Evolutionary conservation across 2,329 filamentous ascomycete species (phyloP), one percentile per base, ranked within the genome.

Genomic region (Incumbomyces delicatus): DNA sequence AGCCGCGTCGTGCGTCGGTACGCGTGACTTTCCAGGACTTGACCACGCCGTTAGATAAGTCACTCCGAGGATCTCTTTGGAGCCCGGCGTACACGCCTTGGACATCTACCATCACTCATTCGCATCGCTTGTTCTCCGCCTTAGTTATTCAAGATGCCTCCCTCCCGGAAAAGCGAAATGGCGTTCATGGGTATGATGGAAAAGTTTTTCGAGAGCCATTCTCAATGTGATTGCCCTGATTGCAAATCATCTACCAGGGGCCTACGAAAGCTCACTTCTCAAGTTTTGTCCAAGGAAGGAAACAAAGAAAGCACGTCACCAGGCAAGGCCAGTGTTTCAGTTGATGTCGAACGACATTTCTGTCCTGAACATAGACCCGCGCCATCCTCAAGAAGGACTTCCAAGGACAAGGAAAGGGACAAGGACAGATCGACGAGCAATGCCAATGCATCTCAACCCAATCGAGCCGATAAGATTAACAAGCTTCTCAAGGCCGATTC

Each of bases 171-270:
- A 34, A 22, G 17, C 13, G 33, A 37, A 16, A 35, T 20, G 22
- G 44, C 44, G 3, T 46, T 46, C 29, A 46, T 46, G 44, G 44
- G 29, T 30, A 46, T 46, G 44, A 46, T 46, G 44, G 44, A 46
- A n/a, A 31, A 33, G 14, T 32, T 46, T 22, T 20, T 45, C 22
- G 33, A 45, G 38, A 45, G 34, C 16, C 42, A 45, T 38, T 18
- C 34, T 14, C 33, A 29, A 31, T 45, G 42, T 38, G 42, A 45
- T 31, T 45, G 42, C 34, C 20, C 42, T 32, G 33, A 45, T 3
- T 45, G 42, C 34, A 37, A 27, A 37, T 14, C n/a, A 16, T 37
- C 33, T 14, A 38, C 42, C 17, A 45, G 33, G 42, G 38, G 33
- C n/a, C 14, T 30, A 14, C 33, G 20, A 16, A 37, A 38, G n/a